A percentile compares a stretch with the other conserved stretches of the same genome.
phyloP scores from a whole-genome alignment of 257 asterid species.

The Primulina eburnea region DNA sequence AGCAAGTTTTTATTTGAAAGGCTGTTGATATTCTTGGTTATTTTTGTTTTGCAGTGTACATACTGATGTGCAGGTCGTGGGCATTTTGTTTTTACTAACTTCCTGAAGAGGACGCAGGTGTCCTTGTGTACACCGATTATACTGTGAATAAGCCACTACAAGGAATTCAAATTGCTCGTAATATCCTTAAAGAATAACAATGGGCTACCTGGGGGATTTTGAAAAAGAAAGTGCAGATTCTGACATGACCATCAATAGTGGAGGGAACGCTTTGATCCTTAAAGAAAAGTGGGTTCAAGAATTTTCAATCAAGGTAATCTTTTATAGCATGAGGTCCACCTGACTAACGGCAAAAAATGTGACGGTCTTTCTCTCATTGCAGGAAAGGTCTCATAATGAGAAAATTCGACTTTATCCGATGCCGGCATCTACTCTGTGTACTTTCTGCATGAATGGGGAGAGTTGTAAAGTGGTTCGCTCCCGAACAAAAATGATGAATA shows the following conservation, averaged over 20 bases:
- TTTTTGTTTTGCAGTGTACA: conserved; percentile 20
- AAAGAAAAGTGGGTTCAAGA: conserved; percentile 25
- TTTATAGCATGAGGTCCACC: background rate
- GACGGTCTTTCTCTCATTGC: conserved; percentile 20
- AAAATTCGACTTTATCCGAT: conserved; percentile 38
- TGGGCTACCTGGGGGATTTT: conserved; percentile 36
- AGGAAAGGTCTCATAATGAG: conserved; percentile 40
- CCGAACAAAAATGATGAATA: conserved; percentile 58
- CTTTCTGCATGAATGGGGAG: conserved; percentile 45
- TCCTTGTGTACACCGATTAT: conserved; percentile 1
- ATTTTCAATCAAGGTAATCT: conserved; percentile 23
- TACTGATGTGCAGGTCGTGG: conserved; percentile 22
- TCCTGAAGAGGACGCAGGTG: conserved; percentile 7
- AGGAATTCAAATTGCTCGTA: conserved; percentile 10
- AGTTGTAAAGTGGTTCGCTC: conserved; percentile 53
- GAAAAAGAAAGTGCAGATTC: conserved; percentile 24
- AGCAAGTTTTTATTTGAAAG: background rate
- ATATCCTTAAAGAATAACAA: conserved; percentile 16
- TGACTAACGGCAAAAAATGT: background rate
- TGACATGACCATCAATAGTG: conserved; percentile 19
- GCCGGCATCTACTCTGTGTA: conserved; percentile 43
- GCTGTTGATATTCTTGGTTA: conserved; percentile 6
- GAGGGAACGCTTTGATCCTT: conserved; percentile 19
- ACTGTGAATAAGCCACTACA: conserved; percentile 10
- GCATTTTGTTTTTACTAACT: conserved; percentile 3